Base-by-base conservation (phyloP, 148 eudicot species). In the Bassia scoparia region DNA sequence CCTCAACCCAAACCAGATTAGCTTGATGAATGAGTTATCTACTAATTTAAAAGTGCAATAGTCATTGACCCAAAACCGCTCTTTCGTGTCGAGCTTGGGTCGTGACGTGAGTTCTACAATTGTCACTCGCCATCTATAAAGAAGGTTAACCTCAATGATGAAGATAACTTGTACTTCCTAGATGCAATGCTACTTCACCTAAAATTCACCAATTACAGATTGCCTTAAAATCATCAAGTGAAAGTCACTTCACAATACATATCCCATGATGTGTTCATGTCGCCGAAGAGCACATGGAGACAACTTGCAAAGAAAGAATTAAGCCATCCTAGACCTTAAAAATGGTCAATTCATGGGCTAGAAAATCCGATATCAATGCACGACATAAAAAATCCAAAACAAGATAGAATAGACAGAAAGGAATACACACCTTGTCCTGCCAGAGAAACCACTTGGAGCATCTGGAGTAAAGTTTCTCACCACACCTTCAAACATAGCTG, bases 391-490 rank as follows among this genome's bases (percentile, higher is more conserved):
- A 2, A 3, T 62, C 27, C 38, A 68, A 9, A 68, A 8, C 2
- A 29, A n/a, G 14, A 5, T 68, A 8, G 48, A 23, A 69, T 24
- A 30, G 35, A 66, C 46, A 7, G 64, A 29, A 70, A 52, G 44
- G 27, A 68, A 21, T 15, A 75, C 77, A 71, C 62, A 90, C 98
- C 98, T 90, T 65, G 89, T 90, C 67, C 98, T 82, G 70, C 98
- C 97, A 43, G 88, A 86, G 53, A 87, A 76, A 74, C 90, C 86
- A 77, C 85, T 81, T 30, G 89, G 84, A 56, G 89, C 89, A 74
- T 89, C 98, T 59, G 98, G 98, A 53, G 98, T 89, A 65, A 93
- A 93, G 16, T 86, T 90, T 76, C 79, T 88, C 68, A 93, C 84
- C 43, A 93, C 97, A 34, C 11, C 81, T 81, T 89, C 98, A 78